These are phyloP conservation scores for Geranium brycei DNA, from an alignment of 345 rosid species.

Conservation along the genomic window DNA sequence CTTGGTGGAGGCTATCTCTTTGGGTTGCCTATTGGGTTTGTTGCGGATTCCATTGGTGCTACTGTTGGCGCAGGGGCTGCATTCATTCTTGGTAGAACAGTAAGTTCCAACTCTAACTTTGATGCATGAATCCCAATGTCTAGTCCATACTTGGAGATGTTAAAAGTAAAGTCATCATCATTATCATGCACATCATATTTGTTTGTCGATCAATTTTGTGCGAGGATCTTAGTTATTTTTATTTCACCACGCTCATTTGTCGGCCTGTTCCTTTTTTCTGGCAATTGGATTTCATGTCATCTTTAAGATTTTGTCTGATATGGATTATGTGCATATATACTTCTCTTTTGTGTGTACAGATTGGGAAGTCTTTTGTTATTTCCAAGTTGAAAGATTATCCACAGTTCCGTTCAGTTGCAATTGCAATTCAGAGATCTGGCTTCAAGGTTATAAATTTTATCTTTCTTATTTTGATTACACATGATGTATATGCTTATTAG, in stretches of 20 bases:
- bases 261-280: not conserved
- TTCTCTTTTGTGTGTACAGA: slow-evolving; percentile 29
- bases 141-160: not conserved
- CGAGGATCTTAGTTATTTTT: not conserved
- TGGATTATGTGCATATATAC: not conserved
- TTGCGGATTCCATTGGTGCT: slow-evolving; percentile 93
- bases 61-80: slow-evolving; percentile 91
- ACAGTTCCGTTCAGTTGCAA: slow-evolving; percentile 71
- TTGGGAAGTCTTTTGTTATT: slow-evolving; percentile 73
- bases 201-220: not conserved
- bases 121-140: not conserved
- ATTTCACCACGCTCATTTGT: no score
- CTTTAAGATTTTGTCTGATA: not conserved
- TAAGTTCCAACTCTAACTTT: slow-evolving; percentile 14
- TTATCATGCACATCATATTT: not conserved
- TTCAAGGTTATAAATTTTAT: slow-evolving; percentile 52
- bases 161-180: not conserved
- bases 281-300: not conserved
- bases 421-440: slow-evolving; percentile 79
- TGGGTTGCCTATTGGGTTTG: slow-evolving; percentile 82
- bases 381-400: slow-evolving; percentile 92
- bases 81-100: slow-evolving; percentile 85
- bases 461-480: slow-evolving; percentile 6
- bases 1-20: slow-evolving; percentile 98
- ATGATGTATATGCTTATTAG: not conserved